Base-by-base conservation (phyloP, 495 filamentous ascomycete genomes). In the Aspergillus cristatus region DNA sequence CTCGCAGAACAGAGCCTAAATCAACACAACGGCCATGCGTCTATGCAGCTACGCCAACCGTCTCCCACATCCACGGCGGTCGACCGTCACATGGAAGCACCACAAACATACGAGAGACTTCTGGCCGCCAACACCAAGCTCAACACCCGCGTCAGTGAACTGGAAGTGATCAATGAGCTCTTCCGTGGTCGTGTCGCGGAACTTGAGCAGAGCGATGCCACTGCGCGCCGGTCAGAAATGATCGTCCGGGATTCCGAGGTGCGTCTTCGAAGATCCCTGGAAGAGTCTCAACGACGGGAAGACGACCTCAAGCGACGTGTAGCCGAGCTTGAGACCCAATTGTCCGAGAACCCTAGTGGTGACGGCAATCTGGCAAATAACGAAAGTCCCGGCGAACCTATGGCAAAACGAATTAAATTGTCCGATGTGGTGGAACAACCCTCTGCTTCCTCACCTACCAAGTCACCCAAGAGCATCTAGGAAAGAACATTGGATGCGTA, bases 161-260 rank as follows among this genome's bases (percentile, higher is more conserved):
- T 99, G 14, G 91, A 99, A 54, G 75, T 99, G 34, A 93, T 99
- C 58, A 94, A 96, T 48, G 86, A 87, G 47, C 71, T 98, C 17
- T 97, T 93, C 67, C 72, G 84, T 20, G 84, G 83, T n/a, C 79
- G 89, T 16, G 82, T 97, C 28, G 73, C 74, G 13, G 86, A 97
- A 53, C 73, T 95, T 1, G 90, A 98, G 43, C 74, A 81, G 43
- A 82, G 81, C 45, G 84, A 90, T 52, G 68, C 68, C 35, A 75
- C 76, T 34, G 75, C 77, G 30, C 68, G 79, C 47, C 62, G 78
- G 45, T 69, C 71, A 28, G 74, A 81, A 47, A 71, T 70, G 61
- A 62, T 70, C 28, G 57, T 62, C 18, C 64, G 72, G 43, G 73
- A 75, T 44, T 71, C 71, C 4, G 81, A 86, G 48, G 62, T 61